A percentile compares a stretch with the other conserved stretches of the same genome.
These are phyloP conservation scores for Xylaria venustula DNA, from an alignment of 495 filamentous ascomycete genomes.

Conservation along the genomic window DNA sequence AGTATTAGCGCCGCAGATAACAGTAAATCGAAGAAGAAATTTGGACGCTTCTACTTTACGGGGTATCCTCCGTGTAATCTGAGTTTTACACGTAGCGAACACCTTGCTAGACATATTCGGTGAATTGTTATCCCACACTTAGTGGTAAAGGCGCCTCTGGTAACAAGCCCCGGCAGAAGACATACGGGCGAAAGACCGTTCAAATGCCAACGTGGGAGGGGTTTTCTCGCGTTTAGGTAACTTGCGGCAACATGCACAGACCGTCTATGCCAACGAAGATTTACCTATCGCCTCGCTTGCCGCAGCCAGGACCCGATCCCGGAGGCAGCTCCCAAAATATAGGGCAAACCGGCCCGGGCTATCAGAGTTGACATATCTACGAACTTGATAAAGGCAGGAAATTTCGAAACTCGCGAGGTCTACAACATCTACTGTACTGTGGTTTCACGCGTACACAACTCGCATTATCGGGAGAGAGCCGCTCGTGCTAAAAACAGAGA, in stretches of 20 bases:
- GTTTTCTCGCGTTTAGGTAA: constrained; percentile 97
- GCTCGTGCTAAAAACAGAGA: too few species aligned
- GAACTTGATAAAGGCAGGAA: constrained; percentile 71
- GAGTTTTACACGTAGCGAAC: constrained; percentile 95
- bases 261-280: constrained; percentile 95
- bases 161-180: constrained; percentile 60
- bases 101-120: constrained; percentile 92
- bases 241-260: constrained; percentile 93
- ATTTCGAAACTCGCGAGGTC: constrained; percentile 55
- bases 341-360: constrained; percentile 68
- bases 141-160: not conserved
- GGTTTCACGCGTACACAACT: too few species aligned
- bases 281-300: constrained; percentile 92
- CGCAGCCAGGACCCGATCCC: constrained; percentile 89
- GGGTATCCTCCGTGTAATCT: constrained; percentile 92
- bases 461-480: too few species aligned
- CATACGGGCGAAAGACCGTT: constrained; percentile 97
- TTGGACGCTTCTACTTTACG: constrained; percentile 93
- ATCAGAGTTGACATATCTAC: constrained; percentile 74
- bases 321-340: constrained; percentile 84
- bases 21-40: constrained; percentile 83
- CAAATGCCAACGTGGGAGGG: constrained; percentile 90
- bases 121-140: constrained; percentile 28
- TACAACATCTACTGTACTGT: too few species aligned
- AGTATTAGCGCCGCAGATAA: constrained; percentile 63